phyloP scores from a whole-genome alignment of 441 rosid species.

The Omphalea diandra region DNA sequence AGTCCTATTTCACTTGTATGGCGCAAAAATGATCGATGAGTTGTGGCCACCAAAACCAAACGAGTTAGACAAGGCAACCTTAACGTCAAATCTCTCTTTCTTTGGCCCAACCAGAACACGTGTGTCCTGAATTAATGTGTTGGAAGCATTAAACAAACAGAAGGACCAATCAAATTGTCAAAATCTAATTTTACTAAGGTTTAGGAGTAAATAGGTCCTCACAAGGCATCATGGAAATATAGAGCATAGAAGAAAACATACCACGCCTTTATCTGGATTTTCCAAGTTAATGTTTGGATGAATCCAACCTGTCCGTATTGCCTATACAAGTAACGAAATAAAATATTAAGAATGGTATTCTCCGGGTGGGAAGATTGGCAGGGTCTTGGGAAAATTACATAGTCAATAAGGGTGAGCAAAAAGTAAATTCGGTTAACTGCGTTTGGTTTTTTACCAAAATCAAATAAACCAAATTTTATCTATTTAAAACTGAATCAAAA shows the following conservation, averaged over 20 bases:
- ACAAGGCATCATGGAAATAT: not conserved
- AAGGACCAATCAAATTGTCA: not conserved
- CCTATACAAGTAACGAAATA: slow-evolving; percentile 44
- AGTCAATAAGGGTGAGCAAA: no score
- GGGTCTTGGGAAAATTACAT: not conserved
- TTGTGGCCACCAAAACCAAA: slow-evolving; percentile 99
- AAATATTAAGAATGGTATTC: slow-evolving; percentile 6
- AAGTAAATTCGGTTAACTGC: no score
- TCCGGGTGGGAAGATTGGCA: not conserved
- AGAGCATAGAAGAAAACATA: slow-evolving; percentile 32
- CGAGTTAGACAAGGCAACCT: slow-evolving; percentile 91
- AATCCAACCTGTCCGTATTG: slow-evolving; percentile 94
- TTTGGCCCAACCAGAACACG: slow-evolving; percentile 75
- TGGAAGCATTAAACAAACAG: slow-evolving; percentile 3
- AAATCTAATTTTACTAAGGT: not conserved
- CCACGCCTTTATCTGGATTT: slow-evolving; percentile 84
- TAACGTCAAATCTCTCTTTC: slow-evolving; percentile 82
- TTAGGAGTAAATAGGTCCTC: slow-evolving; percentile 5
- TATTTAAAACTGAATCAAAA: no score
- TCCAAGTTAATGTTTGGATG: slow-evolving; percentile 98
- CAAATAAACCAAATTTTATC: no score
- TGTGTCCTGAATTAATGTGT: slow-evolving; percentile 56
- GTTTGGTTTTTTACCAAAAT: no score
- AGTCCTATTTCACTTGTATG: slow-evolving; percentile 59
- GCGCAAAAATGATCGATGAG: slow-evolving; percentile 87